Conservation (phyloP, 805 yeast species). For the Starmerella etchellsii region DNA sequence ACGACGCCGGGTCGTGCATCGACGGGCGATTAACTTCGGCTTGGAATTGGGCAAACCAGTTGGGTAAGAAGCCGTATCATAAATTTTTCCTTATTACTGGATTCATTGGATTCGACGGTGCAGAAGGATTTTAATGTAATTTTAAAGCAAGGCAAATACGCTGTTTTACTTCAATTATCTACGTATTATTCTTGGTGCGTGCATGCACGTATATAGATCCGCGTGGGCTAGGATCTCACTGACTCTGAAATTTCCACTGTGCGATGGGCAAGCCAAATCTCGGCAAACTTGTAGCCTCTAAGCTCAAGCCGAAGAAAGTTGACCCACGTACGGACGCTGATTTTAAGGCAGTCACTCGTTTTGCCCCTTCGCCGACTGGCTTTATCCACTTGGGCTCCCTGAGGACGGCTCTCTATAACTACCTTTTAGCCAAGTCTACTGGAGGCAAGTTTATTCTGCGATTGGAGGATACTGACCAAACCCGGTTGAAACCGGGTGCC, state of each 20-base stretch:
- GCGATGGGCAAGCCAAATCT: slow-evolving; percentile 16
- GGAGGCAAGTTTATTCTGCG: slow-evolving; percentile 71
- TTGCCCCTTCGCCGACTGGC: slow-evolving; percentile 98
- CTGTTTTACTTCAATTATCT: no score
- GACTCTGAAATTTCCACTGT: not conserved
- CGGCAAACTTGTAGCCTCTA: slow-evolving; percentile 16
- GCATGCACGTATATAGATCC: no score
- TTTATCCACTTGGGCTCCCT: slow-evolving; percentile 84
- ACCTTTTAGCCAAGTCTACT: slow-evolving; percentile 62
- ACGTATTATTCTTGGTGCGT: no score
- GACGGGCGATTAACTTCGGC: slow-evolving; percentile 73
- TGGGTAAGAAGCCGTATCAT: slow-evolving; percentile 53
- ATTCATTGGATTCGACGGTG: slow-evolving; percentile 63
- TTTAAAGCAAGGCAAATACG: no score
- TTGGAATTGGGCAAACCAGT: slow-evolving; percentile 70
- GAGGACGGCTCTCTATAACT: slow-evolving; percentile 87
- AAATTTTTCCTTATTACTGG: slow-evolving; percentile 53
- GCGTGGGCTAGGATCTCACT: no score
- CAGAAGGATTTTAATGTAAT: slow-evolving; percentile 38
- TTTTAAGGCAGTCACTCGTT: slow-evolving; percentile 66
- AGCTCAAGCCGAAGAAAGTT: not conserved
- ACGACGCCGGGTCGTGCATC: slow-evolving; percentile 73
- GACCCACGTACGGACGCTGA: not conserved
- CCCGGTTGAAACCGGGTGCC: slow-evolving; percentile 66
- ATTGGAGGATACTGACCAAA: slow-evolving; percentile 86